Conservation (phyloP, 1,139 yeast genomes). For the Candida sp. region DNA sequence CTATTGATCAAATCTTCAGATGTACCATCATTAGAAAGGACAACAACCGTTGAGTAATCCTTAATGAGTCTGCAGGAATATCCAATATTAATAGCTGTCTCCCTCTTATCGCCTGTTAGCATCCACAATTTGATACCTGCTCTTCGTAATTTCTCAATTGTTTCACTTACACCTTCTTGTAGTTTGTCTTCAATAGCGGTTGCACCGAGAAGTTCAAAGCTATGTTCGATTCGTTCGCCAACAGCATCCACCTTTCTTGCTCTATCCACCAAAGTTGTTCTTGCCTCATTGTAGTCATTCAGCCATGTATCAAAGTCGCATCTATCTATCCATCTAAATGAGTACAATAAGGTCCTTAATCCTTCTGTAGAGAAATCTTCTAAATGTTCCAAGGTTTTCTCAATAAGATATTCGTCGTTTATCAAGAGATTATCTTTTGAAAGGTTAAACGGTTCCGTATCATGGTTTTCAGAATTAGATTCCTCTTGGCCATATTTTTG, state of each 20-base stretch:
- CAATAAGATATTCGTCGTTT: constrained; percentile 79
- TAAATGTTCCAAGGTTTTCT: constrained; percentile 82
- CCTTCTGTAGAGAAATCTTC: constrained; percentile 97
- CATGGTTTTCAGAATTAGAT: background rate
- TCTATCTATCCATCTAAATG: constrained; percentile 66
- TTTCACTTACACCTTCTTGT: constrained; percentile 93
- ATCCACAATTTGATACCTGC: constrained; percentile 98
- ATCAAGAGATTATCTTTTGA: constrained; percentile 62
- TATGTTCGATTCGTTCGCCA: constrained; percentile 69
- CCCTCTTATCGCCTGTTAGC: constrained; percentile 97
- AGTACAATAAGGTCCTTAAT: constrained; percentile 80
- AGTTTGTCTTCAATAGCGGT: constrained; percentile 97
- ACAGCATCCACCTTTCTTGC: constrained; percentile 62
- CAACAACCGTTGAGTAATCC: constrained; percentile 87
- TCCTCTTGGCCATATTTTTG: constrained; percentile 46
- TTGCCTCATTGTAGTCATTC: constrained; percentile 65
- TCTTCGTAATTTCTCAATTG: constrained; percentile 85
- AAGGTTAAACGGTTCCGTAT: constrained; percentile 19
- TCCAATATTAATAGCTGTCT: constrained; percentile 97
- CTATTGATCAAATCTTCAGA: constrained; percentile 47
- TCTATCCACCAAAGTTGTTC: constrained; percentile 70
- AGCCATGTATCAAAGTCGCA: constrained; percentile 68
- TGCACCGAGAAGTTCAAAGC: constrained; percentile 76
- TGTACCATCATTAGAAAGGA: constrained; percentile 61
- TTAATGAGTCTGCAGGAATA: constrained; percentile 90